Percentiles rank a stretch among this genome's conserved stretches.
These are phyloP conservation scores for Hippophae gyantsensis DNA, from an alignment of 306 rosid species.

Conservation along the genomic window DNA sequence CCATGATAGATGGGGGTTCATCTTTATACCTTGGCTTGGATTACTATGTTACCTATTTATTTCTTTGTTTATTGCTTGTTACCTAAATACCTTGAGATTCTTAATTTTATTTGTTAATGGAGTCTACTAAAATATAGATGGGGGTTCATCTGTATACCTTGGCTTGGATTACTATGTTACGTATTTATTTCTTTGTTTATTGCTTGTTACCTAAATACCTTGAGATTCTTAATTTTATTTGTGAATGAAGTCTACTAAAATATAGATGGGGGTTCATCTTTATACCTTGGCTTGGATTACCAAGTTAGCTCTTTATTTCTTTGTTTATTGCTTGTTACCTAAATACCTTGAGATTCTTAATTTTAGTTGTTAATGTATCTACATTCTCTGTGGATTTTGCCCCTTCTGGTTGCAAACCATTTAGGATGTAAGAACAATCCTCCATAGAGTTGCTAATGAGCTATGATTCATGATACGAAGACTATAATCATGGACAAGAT, in stretches of 20 bases:
- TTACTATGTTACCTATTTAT: background rate
- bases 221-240: constrained; percentile 24
- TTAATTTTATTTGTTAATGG: constrained; percentile 25
- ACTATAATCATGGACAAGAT: no score
- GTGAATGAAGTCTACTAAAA: constrained; percentile 18
- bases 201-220: constrained; percentile 15
- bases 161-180: background rate
- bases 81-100: constrained; percentile 26
- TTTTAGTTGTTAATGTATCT: constrained; percentile 23
- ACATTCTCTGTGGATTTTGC: no score
- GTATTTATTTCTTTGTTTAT: background rate
- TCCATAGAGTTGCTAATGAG: no score
- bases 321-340: constrained; percentile 3
- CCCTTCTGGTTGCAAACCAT: no score
- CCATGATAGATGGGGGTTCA: background rate
- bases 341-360: constrained; percentile 24
- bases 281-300: background rate
- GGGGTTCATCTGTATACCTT: background rate
- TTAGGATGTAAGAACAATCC: no score
- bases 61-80: background rate
- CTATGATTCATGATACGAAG: no score
- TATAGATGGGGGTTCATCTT: background rate
- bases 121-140: constrained; percentile 7
- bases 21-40: background rate
- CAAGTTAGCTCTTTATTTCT: background rate